Evolutionary conservation across 257 asterid genomes (phyloP).

Genomic region (Ocimum tenuiflorum): DNA sequence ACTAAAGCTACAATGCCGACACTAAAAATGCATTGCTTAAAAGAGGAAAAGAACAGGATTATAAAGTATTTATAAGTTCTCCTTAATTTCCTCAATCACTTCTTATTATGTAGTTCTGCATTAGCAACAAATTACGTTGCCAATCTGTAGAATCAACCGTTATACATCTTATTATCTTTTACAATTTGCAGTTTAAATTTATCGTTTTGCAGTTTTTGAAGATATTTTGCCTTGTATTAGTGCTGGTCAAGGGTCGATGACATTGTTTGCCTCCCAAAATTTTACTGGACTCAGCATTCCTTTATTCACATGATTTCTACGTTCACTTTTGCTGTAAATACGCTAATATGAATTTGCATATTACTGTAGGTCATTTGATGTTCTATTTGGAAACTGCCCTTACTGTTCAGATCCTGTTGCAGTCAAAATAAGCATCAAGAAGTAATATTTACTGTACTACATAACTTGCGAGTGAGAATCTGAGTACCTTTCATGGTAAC

Average conservation of each 20-base stretch:
- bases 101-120: not conserved
- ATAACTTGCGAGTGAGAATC: not conserved
- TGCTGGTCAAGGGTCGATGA: not conserved
- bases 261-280: not conserved
- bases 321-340: not conserved
- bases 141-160: not conserved
- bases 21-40: not conserved
- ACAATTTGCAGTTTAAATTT: not conserved
- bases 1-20: not conserved
- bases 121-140: not conserved
- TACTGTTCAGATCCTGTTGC: conserved; percentile 69
- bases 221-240: not conserved
- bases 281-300: not conserved
- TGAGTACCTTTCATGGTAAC: not conserved
- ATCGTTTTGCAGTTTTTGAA: not conserved
- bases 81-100: too few relatives aligned
- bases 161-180: not conserved
- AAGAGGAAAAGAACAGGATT: not conserved
- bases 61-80: not conserved
- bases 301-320: not conserved
- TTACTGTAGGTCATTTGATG: conserved; percentile 48
- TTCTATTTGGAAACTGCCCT: conserved; percentile 62
- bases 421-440: conserved; percentile 41
- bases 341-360: not conserved
- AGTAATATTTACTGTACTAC: conserved; percentile 13